These are phyloP conservation scores for Drechslerella coelobrocha DNA, from an alignment of 2,329 filamentous ascomycete species.

Conservation along the genomic window DNA sequence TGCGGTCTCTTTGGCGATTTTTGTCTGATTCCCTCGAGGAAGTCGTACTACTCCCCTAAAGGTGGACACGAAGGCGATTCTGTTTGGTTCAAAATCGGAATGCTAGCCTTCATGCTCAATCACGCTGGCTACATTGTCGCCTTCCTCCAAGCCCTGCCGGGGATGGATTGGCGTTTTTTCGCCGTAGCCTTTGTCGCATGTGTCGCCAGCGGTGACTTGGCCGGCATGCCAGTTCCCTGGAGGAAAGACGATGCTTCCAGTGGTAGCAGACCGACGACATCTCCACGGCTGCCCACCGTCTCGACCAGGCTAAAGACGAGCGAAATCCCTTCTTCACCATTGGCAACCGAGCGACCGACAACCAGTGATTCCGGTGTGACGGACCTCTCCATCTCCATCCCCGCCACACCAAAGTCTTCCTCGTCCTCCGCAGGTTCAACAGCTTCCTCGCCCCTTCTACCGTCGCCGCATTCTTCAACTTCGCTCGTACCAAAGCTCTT, in stretches of 20 bases:
- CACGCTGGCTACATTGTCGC: slow-evolving; percentile 46
- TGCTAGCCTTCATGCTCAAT: slow-evolving; percentile 50
- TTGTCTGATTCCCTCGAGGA: slow-evolving; percentile 41
- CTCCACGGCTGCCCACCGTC: slow-evolving; percentile 13
- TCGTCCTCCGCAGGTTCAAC: slow-evolving; percentile 28
- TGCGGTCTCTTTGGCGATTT: slow-evolving; percentile 43
- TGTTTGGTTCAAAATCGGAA: slow-evolving; percentile 49
- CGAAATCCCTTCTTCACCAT: slow-evolving; percentile 20
- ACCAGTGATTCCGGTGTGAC: slow-evolving; percentile 32
- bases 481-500: slow-evolving; percentile 27
- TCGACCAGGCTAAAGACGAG: slow-evolving; percentile 4
- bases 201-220: slow-evolving; percentile 25
- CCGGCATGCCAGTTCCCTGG: slow-evolving; percentile 44
- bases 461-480: neutral
- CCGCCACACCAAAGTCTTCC: slow-evolving; percentile 18
- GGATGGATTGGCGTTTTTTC: slow-evolving; percentile 33
- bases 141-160: slow-evolving; percentile 30
- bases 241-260: slow-evolving; percentile 4
- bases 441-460: slow-evolving; percentile 15
- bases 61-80: slow-evolving; percentile 49
- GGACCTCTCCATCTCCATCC: slow-evolving; percentile 45
- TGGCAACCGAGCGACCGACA: slow-evolving; percentile 1
- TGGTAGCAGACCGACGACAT: neutral
- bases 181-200: slow-evolving; percentile 17
- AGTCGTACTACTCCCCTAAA: slow-evolving; percentile 27